Evolutionary conservation across 2,329 filamentous ascomycete species (phyloP).

Genomic region (Phialocephala subalpina): DNA sequence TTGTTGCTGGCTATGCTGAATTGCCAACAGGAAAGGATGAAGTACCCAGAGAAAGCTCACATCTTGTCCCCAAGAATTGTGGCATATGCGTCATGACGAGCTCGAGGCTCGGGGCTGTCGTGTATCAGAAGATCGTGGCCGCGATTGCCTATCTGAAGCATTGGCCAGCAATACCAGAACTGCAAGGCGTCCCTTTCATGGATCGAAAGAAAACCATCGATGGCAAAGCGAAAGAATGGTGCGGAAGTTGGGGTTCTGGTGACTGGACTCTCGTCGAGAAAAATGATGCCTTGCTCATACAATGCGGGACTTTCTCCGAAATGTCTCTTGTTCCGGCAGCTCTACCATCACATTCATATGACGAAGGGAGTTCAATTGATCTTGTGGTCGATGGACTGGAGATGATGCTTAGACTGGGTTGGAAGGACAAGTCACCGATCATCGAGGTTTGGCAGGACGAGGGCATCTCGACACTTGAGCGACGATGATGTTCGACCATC

Average conservation of each 20-base stretch:
- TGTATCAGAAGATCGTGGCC: conserved; percentile 15
- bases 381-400: conserved; percentile 25
- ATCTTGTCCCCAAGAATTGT: conserved; percentile 7
- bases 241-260: conserved; percentile 12
- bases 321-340: conserved; percentile 21
- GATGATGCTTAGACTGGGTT: conserved; percentile 26
- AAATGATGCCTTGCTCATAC: conserved; percentile 3
- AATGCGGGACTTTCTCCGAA: background rate
- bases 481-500: too few species aligned
- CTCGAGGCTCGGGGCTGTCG: conserved; percentile 11
- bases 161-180: conserved; percentile 8
- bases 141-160: conserved; percentile 22
- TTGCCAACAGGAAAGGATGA: background rate
- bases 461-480: conserved; percentile 13
- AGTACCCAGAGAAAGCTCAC: background rate
- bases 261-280: conserved; percentile 3
- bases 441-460: conserved; percentile 24
- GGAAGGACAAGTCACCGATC: conserved; percentile 21
- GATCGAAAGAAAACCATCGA: conserved; percentile 5
- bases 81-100: conserved; percentile 27
- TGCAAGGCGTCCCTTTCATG: conserved; percentile 7
- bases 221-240: conserved; percentile 12
- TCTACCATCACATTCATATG: conserved; percentile 13
- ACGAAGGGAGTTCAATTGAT: conserved; percentile 23
- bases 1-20: conserved; percentile 22